phyloP scores from a whole-genome alignment of 768 basidiomycete genomes.

The Calocybe indica region DNA sequence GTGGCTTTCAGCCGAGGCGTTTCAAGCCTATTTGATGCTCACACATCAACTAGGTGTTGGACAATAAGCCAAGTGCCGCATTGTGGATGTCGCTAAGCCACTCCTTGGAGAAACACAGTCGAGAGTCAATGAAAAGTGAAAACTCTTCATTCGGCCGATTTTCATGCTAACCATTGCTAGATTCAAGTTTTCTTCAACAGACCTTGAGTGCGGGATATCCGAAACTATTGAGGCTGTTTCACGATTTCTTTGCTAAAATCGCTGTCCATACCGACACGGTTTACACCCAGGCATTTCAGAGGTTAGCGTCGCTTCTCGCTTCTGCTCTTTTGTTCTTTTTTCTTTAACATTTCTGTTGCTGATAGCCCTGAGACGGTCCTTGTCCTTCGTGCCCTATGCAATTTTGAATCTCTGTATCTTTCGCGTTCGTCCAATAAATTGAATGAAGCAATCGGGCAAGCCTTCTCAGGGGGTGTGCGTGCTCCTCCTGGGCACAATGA shows the following conservation, averaged over 20 bases:
- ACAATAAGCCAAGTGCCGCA: slow-evolving; percentile 84
- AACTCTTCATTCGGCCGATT: not conserved
- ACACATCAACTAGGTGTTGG: slow-evolving; percentile 50
- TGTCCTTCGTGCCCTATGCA: slow-evolving; percentile 74
- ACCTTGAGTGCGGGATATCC: slow-evolving; percentile 86
- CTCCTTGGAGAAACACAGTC: slow-evolving; percentile 75
- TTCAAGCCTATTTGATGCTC: not conserved
- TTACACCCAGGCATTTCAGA: slow-evolving; percentile 80
- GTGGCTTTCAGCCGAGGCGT: slow-evolving; percentile 27
- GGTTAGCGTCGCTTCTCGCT: slow-evolving; percentile 34
- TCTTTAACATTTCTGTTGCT: not conserved
- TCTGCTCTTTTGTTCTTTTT: slow-evolving; percentile 3
- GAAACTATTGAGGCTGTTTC: slow-evolving; percentile 82
- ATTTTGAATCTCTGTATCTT: slow-evolving; percentile 86
- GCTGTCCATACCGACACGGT: slow-evolving; percentile 93
- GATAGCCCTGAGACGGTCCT: slow-evolving; percentile 87
- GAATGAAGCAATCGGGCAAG: slow-evolving; percentile 75
- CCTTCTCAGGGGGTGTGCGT: slow-evolving; percentile 67
- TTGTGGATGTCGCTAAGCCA: slow-evolving; percentile 86
- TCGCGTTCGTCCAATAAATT: slow-evolving; percentile 77
- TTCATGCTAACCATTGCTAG: slow-evolving; percentile 30
- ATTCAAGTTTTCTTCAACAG: slow-evolving; percentile 87
- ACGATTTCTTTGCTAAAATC: slow-evolving; percentile 95
- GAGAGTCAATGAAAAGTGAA: slow-evolving; percentile 76
- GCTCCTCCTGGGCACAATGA: slow-evolving; percentile 70